Evolutionary conservation across 495 filamentous ascomycete genomes (phyloP).

Genomic region (Penicillium maclennaniae): DNA sequence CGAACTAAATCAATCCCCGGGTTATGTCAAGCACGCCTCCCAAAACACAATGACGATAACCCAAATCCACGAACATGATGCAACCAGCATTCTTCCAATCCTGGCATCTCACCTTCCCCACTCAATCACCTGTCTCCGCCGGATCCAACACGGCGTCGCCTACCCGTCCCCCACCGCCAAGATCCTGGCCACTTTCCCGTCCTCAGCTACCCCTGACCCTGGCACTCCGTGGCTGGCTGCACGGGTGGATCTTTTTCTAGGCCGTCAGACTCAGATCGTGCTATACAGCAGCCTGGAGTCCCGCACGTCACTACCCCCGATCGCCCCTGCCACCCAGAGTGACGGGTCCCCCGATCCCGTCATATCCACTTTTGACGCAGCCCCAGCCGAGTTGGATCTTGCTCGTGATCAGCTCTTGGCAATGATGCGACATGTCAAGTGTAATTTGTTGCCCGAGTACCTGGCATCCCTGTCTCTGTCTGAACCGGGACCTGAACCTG

Average conservation of each 20-base stretch:
- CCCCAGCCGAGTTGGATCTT: constrained; percentile 5
- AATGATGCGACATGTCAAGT: constrained; percentile 25
- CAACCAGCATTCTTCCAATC: constrained; percentile 36
- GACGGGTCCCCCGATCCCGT: not conserved
- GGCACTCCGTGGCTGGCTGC: constrained; percentile 45
- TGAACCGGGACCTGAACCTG: too few species aligned
- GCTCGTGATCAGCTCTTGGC: constrained; percentile 30
- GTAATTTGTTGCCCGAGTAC: constrained; percentile 24
- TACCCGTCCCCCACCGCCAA: constrained; percentile 36
- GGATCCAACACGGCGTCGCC: constrained; percentile 50
- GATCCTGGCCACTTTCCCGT: constrained; percentile 41
- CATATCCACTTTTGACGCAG: constrained; percentile 12
- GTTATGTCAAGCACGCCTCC: not conserved
- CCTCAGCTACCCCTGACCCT: constrained; percentile 16
- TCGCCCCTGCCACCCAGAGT: constrained; percentile 4
- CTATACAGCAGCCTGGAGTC: constrained; percentile 55
- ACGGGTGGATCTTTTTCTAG: constrained; percentile 53
- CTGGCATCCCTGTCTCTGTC: constrained; percentile 20
- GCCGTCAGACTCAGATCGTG: constrained; percentile 59
- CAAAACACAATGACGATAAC: not conserved
- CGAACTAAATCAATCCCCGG: constrained; percentile 1
- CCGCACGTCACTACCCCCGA: constrained; percentile 20
- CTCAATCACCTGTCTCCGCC: constrained; percentile 54
- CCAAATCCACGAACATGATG: constrained; percentile 35
- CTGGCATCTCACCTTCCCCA: constrained; percentile 50